Conservation (phyloP, 1,139 yeast genomes). For the Kluyveromyces sp. region DNA sequence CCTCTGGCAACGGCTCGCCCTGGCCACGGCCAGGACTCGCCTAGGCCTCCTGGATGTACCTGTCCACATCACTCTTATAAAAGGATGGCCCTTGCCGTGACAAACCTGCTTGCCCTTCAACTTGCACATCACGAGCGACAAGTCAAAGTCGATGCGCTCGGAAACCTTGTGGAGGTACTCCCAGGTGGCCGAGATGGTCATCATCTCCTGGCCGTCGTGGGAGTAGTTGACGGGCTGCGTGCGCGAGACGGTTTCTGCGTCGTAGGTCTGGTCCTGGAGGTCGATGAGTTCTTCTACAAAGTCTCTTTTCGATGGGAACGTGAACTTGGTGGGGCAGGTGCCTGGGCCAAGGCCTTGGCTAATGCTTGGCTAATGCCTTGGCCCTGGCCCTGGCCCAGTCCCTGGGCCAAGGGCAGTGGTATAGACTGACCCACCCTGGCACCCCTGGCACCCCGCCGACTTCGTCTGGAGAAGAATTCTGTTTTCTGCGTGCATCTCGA, state of each 20-base stretch:
- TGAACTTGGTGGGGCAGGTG: constrained; percentile 10
- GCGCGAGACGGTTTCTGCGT: neutral
- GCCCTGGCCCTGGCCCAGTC: too few relatives aligned
- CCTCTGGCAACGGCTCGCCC: too few relatives aligned
- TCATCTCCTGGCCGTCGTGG: constrained; percentile 35
- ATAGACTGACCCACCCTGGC: too few relatives aligned
- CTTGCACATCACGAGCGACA: constrained; percentile 47
- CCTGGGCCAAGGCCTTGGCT: too few relatives aligned
- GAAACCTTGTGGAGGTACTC: constrained; percentile 49
- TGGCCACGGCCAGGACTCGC: too few relatives aligned
- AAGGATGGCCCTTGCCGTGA: constrained; percentile 86
- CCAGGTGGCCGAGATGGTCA: constrained; percentile 79
- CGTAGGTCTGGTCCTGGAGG: neutral
- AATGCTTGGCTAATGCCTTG: too few relatives aligned
- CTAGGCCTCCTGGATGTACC: constrained; percentile 15
- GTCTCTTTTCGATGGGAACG: constrained; percentile 13
- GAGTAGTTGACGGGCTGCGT: neutral
- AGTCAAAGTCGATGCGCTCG: constrained; percentile 48
- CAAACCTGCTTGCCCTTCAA: constrained; percentile 65
- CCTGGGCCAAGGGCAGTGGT: neutral
- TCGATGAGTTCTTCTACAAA: constrained; percentile 4
- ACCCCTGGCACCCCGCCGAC: neutral
- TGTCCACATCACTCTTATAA: constrained; percentile 42
- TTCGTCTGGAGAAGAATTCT: constrained; percentile 10
- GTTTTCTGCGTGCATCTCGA: constrained; percentile 14